A percentile compares a stretch with the other conserved stretches of the same genome.
Evolutionary conservation across 2,329 filamentous ascomycete genomes (phyloP).

Genomic region (Claviceps purpurea): DNA sequence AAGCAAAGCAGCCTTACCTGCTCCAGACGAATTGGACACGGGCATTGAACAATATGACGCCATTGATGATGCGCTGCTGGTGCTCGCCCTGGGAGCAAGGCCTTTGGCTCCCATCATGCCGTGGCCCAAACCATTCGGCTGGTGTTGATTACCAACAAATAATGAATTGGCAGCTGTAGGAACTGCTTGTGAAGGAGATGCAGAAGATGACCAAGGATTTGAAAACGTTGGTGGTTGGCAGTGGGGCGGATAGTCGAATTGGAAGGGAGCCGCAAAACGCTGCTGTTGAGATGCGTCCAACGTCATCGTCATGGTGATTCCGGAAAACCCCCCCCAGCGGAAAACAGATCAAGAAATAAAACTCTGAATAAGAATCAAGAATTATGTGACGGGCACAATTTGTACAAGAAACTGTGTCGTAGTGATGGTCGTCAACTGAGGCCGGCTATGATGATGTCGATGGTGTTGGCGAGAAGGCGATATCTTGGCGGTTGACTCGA

Average conservation of each 20-base stretch:
- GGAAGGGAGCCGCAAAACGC: constrained; percentile 59
- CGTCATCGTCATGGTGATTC: constrained; percentile 76
- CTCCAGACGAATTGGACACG: constrained; percentile 52
- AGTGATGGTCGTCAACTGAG: not conserved
- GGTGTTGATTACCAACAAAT: constrained; percentile 43
- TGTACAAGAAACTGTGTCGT: not conserved
- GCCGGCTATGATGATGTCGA: not conserved
- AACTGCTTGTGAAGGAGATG: constrained; percentile 29
- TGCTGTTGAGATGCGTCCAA: constrained; percentile 72
- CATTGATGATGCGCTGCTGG: constrained; percentile 45
- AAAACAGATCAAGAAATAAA: not conserved
- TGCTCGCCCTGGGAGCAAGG: constrained; percentile 39
- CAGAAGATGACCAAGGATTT: constrained; percentile 68
- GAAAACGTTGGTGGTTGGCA: constrained; percentile 60
- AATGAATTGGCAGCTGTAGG: constrained; percentile 44
- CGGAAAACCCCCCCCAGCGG: not conserved
- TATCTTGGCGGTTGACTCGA: not conserved
- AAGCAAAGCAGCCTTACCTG: constrained; percentile 38
- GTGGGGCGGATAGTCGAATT: constrained; percentile 57
- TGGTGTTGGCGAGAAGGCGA: not conserved
- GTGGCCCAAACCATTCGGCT: constrained; percentile 31
- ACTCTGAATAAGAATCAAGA: too few relatives aligned
- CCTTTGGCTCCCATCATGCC: constrained; percentile 36
- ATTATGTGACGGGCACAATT: not conserved
- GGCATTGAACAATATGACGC: constrained; percentile 61